Evolutionary conservation across 768 basidiomycete genomes (phyloP), one percentile per base, ranked within the genome.

Genomic region (Hygrocybe punicea): DNA sequence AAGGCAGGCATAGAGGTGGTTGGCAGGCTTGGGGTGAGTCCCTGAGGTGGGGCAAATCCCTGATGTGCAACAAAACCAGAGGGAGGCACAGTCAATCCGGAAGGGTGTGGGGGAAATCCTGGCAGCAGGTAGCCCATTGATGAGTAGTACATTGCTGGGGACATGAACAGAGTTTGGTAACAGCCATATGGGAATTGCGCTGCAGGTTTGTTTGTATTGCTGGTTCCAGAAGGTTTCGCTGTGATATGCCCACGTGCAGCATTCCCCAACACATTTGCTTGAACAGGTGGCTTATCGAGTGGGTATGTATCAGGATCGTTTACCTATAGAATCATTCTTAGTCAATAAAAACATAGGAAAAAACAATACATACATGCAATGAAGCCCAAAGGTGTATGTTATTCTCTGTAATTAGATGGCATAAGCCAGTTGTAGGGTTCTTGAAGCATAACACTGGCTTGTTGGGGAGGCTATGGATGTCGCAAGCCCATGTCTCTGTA

Each of bases 251-350:
- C 16, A n/a, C 55, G 47, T 51, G 55, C 33, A 35, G 47, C 21
- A 25, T 57, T 57, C n/a, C 23, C 17, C 16, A 37, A 33, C 6
- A 40, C 47, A 36, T 49, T 57, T 16, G 50, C 47, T 25, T 50
- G 19, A 16, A 33, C 19, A 13, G 55, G 55, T 47, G 7, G 29
- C 47, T 57, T 25, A 17, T 48, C 3, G 35, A 57, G 6, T 9
- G 29, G 39, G 17, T 57, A 50, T 40, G 25, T 35, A 4, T 33
- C 23, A 4, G 55, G 55, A 21, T 57, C 36, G 13, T 51, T 34
- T 14, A 50, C 21, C 55, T 50, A 39, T 7, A 25, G 8, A 50
- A 34, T n/a, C n/a, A n/a, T n/a, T n/a, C n/a, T n/a, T n/a, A 3
- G 23, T 24, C 5, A 36, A 23, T 25, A 6, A 17, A 39, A 35